Base-by-base conservation (phyloP, 768 basidiomycete genomes). In the Trametes sanguinea region DNA sequence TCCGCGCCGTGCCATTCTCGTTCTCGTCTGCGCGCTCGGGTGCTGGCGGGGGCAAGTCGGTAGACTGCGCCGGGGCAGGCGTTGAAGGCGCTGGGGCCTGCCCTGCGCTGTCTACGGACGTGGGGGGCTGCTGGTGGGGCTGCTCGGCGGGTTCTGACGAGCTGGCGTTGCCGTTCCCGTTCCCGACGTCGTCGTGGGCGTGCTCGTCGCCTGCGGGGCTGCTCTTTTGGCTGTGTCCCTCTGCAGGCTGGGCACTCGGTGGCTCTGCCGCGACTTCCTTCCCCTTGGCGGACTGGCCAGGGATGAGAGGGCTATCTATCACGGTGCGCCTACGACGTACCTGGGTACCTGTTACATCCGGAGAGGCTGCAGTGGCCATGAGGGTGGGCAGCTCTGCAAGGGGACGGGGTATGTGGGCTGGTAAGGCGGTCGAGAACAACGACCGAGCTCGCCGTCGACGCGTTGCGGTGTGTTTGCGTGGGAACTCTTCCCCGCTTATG, bases 21-120 rank as follows among this genome's bases (percentile, higher is more conserved):
- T 71, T 74, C 29, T 78, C 75, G 63, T 72, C 43, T 62, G 78
- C 71, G 65, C 71, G 76, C 65, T 78, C 80, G 52, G 69, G 68
- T 68, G 65, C 64, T 44, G 51, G 51, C 16, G 66, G 54, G 40
- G 59, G 35, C 5, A 62, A 61, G 63, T 54, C 64, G 42, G 59
- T 64, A 52, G 33, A 59, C 57, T 27, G 67, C 56, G 14, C 67
- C 43, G 35, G 61, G 63, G 48, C 61, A 54, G 32, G 54, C 63
- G 48, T 52, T 50, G 61, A 61, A 35, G 57, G 66, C 52, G 65
- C 44, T 29, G 71, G 69, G 65, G 62, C 68, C 65, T 64, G 64
- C 61, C 67, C 73, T 68, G 66, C 64, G 50, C 67, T 67, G 57
- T 64, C 63, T 47, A 58, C 30, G 46, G 62, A 30, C 7, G 57